phyloP scores from a whole-genome alignment of 371 early-diverging fungal species.

The Circinella minor region DNA sequence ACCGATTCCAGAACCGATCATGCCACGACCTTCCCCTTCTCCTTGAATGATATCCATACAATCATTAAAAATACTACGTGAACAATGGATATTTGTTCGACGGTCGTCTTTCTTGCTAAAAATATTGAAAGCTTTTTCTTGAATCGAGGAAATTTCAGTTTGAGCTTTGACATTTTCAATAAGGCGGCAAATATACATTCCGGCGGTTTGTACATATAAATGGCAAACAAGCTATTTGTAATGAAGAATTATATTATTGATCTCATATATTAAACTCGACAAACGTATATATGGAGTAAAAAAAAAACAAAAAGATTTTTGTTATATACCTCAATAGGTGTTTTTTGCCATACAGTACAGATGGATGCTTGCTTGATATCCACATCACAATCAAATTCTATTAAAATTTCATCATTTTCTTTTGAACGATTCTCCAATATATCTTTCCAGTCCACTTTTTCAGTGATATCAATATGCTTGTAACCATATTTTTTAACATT shows the following conservation, averaged over 20 bases:
- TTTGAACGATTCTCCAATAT: constrained; percentile 11
- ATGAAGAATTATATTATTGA: too few relatives aligned
- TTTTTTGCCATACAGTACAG: constrained; percentile 37
- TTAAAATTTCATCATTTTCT: constrained; percentile 7
- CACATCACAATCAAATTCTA: constrained; percentile 12
- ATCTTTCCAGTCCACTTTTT: constrained; percentile 27
- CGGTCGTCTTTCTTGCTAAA: neutral
- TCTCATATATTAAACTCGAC: too few relatives aligned
- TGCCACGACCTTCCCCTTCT: neutral
- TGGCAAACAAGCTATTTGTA: neutral
- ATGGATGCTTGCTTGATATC: constrained; percentile 30
- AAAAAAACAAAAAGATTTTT: neutral
- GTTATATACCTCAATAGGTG: constrained; percentile 25
- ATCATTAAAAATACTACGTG: neutral
- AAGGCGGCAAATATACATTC: neutral
- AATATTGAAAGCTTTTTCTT: neutral
- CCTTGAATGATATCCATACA: constrained; percentile 1
- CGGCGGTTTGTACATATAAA: neutral
- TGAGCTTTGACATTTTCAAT: neutral
- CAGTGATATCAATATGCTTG: constrained; percentile 45
- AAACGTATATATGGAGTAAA: neutral
- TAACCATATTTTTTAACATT: constrained; percentile 21
- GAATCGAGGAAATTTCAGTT: neutral
- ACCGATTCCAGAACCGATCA: neutral
- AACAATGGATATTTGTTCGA: neutral